A percentile compares a stretch with the other conserved stretches of the same genome.
phyloP scores from a whole-genome alignment of 2,329 filamentous ascomycete genomes.

The Aspergillus novoparasiticus region DNA sequence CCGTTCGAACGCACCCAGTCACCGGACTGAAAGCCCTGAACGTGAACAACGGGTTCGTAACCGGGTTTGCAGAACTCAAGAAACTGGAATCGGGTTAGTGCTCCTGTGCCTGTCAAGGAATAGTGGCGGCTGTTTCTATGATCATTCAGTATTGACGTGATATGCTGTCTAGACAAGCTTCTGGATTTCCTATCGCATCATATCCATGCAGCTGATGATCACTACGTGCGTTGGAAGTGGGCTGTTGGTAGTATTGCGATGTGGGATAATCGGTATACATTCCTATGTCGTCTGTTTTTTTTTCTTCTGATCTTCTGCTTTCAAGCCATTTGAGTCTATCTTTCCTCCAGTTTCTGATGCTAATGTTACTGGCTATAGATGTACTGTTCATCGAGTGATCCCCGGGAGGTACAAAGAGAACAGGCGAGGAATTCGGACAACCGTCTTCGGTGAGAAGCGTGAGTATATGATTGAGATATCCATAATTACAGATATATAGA shows the following conservation, averaged over 20 bases:
- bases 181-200: conserved; percentile 52
- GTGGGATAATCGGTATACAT: conserved; percentile 51
- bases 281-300: background rate
- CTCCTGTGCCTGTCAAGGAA: background rate
- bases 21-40: conserved; percentile 52
- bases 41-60: conserved; percentile 52
- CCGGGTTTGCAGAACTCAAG: conserved; percentile 54
- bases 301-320: background rate
- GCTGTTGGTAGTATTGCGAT: conserved; percentile 52
- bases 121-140: background rate
- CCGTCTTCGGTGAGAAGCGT: conserved; percentile 17
- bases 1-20: conserved; percentile 53
- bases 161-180: conserved; percentile 35
- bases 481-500: background rate
- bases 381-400: conserved; percentile 13
- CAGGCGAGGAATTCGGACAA: conserved; percentile 16
- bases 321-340: no score
- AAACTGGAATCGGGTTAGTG: conserved; percentile 46
- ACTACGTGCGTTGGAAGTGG: conserved; percentile 56
- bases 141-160: background rate
- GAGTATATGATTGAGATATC: background rate
- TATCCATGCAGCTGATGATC: conserved; percentile 54
- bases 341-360: background rate
- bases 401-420: conserved; percentile 4
- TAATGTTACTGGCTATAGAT: background rate